Conservation (phyloP, 371 early-diverging fungal genomes). For the Apophysomyces elegans region DNA sequence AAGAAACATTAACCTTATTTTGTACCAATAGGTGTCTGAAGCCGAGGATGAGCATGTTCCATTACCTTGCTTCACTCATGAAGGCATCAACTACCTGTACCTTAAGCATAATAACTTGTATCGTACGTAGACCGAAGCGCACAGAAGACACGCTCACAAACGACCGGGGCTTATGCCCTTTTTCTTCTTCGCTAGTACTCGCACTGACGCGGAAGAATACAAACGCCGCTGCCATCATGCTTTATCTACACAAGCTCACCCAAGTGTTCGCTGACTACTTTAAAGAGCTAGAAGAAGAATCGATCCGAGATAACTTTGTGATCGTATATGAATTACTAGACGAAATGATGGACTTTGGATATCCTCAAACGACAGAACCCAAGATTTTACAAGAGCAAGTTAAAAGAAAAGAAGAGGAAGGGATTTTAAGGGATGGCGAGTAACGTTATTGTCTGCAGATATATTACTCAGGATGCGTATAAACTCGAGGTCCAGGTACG, state of each 20-base stretch:
- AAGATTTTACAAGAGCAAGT: conserved; percentile 93
- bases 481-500: conserved; percentile 89
- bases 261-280: conserved; percentile 97
- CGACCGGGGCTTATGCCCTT: background rate
- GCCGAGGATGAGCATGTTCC: conserved; percentile 93
- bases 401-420: conserved; percentile 1
- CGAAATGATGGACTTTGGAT: conserved; percentile 99
- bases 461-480: conserved; percentile 97
- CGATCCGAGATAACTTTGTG: conserved; percentile 93
- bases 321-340: conserved; percentile 97
- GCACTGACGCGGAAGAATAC: conserved; percentile 97
- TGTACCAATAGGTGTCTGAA: conserved; percentile 58
- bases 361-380: conserved; percentile 97
- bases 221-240: conserved; percentile 93
- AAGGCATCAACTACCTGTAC: conserved; percentile 94
- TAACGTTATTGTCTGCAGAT: conserved; percentile 48
- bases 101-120: conserved; percentile 95
- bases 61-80: conserved; percentile 90
- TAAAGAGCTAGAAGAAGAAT: conserved; percentile 97
- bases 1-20: background rate
- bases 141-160: background rate
- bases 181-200: conserved; percentile 64
- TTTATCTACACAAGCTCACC: conserved; percentile 92
- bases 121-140: conserved; percentile 61
- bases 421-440: background rate